These are phyloP conservation scores for Blastocystis sp. DNA, from an alignment of 352 stramenopile species.

Conservation along the genomic window DNA sequence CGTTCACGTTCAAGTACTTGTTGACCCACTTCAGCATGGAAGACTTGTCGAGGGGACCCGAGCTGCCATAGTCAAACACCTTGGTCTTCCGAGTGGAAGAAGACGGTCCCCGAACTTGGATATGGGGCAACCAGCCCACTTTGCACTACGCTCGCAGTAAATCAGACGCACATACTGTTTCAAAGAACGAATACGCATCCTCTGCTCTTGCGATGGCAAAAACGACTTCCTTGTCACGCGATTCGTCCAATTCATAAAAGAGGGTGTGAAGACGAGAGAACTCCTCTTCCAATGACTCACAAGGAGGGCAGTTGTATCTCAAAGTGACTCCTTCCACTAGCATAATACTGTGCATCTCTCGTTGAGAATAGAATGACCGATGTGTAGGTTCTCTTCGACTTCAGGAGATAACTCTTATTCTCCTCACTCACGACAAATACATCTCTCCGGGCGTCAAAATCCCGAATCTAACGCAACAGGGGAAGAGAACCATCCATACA, in stretches of 20 bases:
- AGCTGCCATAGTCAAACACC: neutral
- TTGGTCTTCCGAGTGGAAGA: neutral
- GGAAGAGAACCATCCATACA: neutral
- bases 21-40: slow-evolving; percentile 19
- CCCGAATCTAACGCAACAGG: neutral
- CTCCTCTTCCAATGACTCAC: neutral
- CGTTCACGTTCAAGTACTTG: neutral
- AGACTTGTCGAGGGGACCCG: no score
- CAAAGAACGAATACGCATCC: slow-evolving; percentile 10
- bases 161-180: neutral
- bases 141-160: neutral
- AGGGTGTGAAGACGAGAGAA: neutral
- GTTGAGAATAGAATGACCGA: slow-evolving; percentile 25
- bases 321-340: neutral
- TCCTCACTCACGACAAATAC: slow-evolving; percentile 22
- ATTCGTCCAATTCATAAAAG: slow-evolving; percentile 17
- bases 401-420: neutral
- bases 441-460: slow-evolving; percentile 19
- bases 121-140: neutral
- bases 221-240: slow-evolving; percentile 5
- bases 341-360: neutral
- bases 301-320: slow-evolving; percentile 48
- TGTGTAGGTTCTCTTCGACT: neutral
- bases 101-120: neutral
- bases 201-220: slow-evolving; percentile 42